Evolutionary conservation across 2,329 filamentous ascomycete species (phyloP).

Genomic region (Neurospora crassa): DNA sequence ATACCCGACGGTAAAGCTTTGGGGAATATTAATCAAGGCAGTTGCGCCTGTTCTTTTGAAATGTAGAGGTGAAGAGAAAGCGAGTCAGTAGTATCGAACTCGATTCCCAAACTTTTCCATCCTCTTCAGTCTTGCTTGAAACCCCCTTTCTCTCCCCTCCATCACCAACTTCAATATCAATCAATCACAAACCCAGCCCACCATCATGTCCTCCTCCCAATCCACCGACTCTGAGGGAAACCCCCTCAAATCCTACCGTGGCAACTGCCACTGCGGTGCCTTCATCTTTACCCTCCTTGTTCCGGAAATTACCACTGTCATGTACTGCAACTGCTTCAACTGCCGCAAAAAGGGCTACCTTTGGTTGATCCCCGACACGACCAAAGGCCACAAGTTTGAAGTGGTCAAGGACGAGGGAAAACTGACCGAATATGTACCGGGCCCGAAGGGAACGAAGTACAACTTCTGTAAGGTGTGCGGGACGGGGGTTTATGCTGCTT

Average conservation of each 20-base stretch:
- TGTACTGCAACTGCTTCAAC: constrained; percentile 59
- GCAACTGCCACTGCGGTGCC: constrained; percentile 48
- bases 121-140: no score
- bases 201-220: neutral
- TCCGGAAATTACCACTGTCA: constrained; percentile 47
- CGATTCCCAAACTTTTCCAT: no score
- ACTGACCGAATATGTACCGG: constrained; percentile 37
- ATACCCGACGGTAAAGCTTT: neutral
- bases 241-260: constrained; percentile 32
- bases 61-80: neutral
- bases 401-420: constrained; percentile 36
- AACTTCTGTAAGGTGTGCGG: constrained; percentile 24
- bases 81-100: no score
- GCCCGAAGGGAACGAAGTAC: constrained; percentile 26
- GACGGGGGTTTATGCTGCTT: neutral
- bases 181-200: neutral
- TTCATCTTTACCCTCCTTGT: constrained; percentile 42
- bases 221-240: neutral
- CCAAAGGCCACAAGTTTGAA: constrained; percentile 24
- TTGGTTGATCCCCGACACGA: constrained; percentile 22
- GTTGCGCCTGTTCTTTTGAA: neutral
- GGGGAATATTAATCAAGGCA: neutral
- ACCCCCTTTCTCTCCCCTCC: neutral
- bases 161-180: neutral
- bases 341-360: constrained; percentile 42